Conservation (phyloP, 805 yeast genomes). For the Wickerhamomyces subpelliculosus region DNA sequence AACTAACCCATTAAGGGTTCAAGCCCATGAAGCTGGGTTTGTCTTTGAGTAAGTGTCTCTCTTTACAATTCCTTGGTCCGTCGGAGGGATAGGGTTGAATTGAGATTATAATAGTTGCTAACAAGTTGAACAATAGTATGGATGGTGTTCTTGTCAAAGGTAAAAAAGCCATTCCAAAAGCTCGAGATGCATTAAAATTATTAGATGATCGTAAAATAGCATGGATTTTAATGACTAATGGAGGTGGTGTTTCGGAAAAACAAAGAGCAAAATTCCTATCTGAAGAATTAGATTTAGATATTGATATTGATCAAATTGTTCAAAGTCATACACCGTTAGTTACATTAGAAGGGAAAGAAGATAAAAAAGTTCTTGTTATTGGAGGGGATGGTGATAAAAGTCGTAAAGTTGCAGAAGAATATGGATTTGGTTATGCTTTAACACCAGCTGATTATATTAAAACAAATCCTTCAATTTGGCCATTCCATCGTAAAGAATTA, state of each 20-base stretch:
- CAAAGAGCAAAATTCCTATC: slow-evolving; percentile 51
- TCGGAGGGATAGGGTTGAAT: too few species aligned
- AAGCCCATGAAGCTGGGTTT: slow-evolving; percentile 12
- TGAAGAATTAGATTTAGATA: slow-evolving; percentile 28
- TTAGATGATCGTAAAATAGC: slow-evolving; percentile 56
- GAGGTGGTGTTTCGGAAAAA: slow-evolving; percentile 73
- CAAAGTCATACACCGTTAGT: slow-evolving; percentile 87
- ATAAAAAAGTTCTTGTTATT: slow-evolving; percentile 63
- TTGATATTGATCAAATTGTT: slow-evolving; percentile 48
- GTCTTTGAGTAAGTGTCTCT: slow-evolving; percentile 13
- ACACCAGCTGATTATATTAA: slow-evolving; percentile 66
- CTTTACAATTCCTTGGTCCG: background rate
- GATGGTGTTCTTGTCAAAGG: slow-evolving; percentile 89
- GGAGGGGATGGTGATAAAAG: slow-evolving; percentile 74
- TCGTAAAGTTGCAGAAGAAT: slow-evolving; percentile 63
- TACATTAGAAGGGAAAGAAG: slow-evolving; percentile 42
- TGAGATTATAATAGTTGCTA: too few species aligned
- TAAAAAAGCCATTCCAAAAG: slow-evolving; percentile 54
- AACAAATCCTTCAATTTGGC: slow-evolving; percentile 69
- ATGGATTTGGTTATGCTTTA: slow-evolving; percentile 74
- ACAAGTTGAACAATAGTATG: slow-evolving; percentile 30
- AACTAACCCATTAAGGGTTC: slow-evolving; percentile 1
- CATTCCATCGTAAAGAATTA: slow-evolving; percentile 52
- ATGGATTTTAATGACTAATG: slow-evolving; percentile 80
- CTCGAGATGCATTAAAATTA: slow-evolving; percentile 49